Evolutionary conservation across 2,329 filamentous ascomycete genomes (phyloP), one percentile per base, ranked within the genome.

Genomic region (Nemania abortiva): DNA sequence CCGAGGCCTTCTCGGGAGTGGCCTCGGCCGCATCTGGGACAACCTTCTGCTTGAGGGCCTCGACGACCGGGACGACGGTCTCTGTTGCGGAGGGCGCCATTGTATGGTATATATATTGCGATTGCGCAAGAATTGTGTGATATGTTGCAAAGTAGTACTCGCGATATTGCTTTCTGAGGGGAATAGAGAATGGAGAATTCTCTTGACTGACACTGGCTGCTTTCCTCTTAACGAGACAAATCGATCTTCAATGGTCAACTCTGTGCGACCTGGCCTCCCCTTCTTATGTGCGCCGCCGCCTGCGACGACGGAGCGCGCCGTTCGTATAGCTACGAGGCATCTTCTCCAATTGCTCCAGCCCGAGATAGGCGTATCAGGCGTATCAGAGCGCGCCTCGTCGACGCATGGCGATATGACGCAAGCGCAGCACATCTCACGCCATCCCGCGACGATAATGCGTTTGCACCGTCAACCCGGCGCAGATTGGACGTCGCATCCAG

Each of bases 51-150:
- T 76, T 77, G 57, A 76, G 63, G 22, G 73, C 55, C 56, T 75
- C 73, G 27, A 74, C 70, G 53, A 70, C 63, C 22, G 74, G 71
- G 42, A 68, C 59, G 27, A 73, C 65, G 58, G 69, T 66, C 64
- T 77, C 75, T n/a, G 74, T 75, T 54, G 74, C 75, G 29, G 74
- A 77, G 54, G 75, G 76, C 1, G 75, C 66, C 74, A 76, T 77
- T 39, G 63, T 68, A 27, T 62, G 27, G 7, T 55, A 37, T 24
- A 15, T 22, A 50, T 5, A 27, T 6, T 50, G 47, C 24, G 34
- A 29, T 55, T 54, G n/a, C 53, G 13, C 34, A 6, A 11, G 34
- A 9, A 29, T 9, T 50, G 11, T 54, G 31, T 63, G 18, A 22
- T 45, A n/a, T 47, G 18, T 49, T 24, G n/a, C 18, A 49, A 7